A percentile compares a stretch with the other conserved stretches of the same genome.
Evolutionary conservation across 106 monocot genomes (phyloP).

Genomic region (Gastrodia elata): DNA sequence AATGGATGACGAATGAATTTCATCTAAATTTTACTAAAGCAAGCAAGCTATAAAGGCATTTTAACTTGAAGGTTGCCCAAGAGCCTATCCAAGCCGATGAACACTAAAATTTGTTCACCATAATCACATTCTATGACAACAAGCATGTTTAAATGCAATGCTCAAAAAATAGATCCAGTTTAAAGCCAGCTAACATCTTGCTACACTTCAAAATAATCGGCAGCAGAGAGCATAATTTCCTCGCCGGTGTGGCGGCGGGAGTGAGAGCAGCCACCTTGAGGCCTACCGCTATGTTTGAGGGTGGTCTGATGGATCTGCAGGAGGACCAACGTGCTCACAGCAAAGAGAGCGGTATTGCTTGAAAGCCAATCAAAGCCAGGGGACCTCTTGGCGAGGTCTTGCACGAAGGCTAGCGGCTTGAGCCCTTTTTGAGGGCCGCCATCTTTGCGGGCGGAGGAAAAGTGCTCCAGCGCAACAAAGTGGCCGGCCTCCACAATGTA

Average conservation of each 20-base stretch:
- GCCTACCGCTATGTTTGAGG: constrained; percentile 14
- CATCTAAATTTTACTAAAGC: too few species aligned
- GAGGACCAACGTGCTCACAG: constrained; percentile 80
- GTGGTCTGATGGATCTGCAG: constrained; percentile 60
- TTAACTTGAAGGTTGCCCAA: too few species aligned
- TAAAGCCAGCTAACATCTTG: constrained; percentile 6
- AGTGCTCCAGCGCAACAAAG: constrained; percentile 39
- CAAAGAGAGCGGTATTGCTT: constrained; percentile 75
- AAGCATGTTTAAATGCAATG: too few species aligned
- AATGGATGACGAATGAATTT: too few species aligned
- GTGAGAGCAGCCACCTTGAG: too few species aligned
- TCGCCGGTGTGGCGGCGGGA: too few species aligned
- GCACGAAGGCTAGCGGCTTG: constrained; percentile 11
- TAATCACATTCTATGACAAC: too few species aligned
- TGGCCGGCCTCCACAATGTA: constrained; percentile 29
- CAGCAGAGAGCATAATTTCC: too few species aligned
- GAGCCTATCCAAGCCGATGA: too few species aligned
- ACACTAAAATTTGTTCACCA: too few species aligned
- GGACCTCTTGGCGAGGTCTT: constrained; percentile 35
- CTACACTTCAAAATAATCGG: constrained; percentile 6
- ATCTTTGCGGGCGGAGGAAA: constrained; percentile 19
- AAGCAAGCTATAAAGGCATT: too few species aligned
- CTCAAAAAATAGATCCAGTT: too few species aligned
- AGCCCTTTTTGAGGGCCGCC: background rate
- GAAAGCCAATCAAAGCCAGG: constrained; percentile 26